Evolutionary conservation across 1,139 yeast species (phyloP), one percentile per base, ranked within the genome.

Genomic region (Sugiyamaella pinicola): DNA sequence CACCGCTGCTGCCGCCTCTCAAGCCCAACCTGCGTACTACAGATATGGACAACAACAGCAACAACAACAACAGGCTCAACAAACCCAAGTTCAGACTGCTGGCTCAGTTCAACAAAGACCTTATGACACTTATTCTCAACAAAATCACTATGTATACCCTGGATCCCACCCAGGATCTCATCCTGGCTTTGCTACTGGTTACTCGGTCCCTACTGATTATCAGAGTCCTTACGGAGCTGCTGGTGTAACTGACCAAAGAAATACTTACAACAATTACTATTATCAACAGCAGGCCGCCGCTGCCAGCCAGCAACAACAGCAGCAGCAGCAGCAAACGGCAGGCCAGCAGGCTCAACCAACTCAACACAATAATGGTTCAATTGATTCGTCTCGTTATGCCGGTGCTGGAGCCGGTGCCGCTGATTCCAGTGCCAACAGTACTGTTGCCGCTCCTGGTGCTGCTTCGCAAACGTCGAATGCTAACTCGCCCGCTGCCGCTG

Each of bases 81-180:
- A 42, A 31, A 59, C 53, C 33, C 54, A 53, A 44, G 38, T 41
- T 26, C 60, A 54, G 52, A 48, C 46, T 17, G 62, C 47, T 33
- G 50, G 41, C 9, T 35, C 50, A 26, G 52, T 56, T 24, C 60
- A 56, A 42, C 65, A 62, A 42, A 59, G 60, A 52, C 59, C 64
- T 18, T 60, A 55, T 34, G 64, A 60, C 18, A 48, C 35, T 19
- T 59, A 52, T 51, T 54, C 58, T 39, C 65, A 61, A 52, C 65
- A 42, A 42, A 61, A 54, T 47, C 63, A 61, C 29, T 63, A 61
- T 51, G 59, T 58, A 50, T 64, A 63, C 47, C 64, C 64, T 31
- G 62, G 62, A 19, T 47, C 56, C 38, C 64, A 61, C 54, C 63
- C 64, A 18, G 55, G 47, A 3, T 53, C 57, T 9, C 53, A 47